Conservation (phyloP, 2,329 filamentous ascomycete genomes). For the Colletotrichum incanum region DNA sequence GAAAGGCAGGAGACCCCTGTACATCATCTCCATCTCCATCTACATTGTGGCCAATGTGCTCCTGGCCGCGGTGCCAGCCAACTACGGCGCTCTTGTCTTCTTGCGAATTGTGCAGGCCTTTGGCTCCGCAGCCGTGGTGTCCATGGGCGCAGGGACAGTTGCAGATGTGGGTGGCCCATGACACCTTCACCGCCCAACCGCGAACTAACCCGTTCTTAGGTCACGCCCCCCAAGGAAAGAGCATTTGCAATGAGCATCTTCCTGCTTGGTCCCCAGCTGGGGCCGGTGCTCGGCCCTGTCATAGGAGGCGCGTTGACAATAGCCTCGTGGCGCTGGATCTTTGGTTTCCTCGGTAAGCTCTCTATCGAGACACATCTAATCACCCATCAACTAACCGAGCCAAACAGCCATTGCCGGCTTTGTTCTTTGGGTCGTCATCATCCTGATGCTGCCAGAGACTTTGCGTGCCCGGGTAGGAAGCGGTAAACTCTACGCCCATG, state of each 20-base stretch:
- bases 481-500: conserved; percentile 49
- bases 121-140: conserved; percentile 59
- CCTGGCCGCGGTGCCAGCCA: conserved; percentile 56
- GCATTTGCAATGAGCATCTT: conserved; percentile 59
- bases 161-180: conserved; percentile 51
- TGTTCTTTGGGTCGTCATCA: conserved; percentile 49
- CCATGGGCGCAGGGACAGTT: conserved; percentile 60
- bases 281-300: conserved; percentile 60
- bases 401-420: conserved; percentile 50
- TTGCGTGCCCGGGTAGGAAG: conserved; percentile 61
- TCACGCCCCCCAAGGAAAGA: conserved; percentile 51
- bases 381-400: conserved; percentile 24
- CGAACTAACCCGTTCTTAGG: conserved; percentile 48
- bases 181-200: neutral
- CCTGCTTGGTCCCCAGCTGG: conserved; percentile 60
- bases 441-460: conserved; percentile 62
- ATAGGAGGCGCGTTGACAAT: conserved; percentile 58
- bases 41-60: conserved; percentile 58
- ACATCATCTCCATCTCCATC: conserved; percentile 57
- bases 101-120: conserved; percentile 60
- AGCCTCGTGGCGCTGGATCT: conserved; percentile 60
- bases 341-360: conserved; percentile 54
- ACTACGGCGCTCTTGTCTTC: conserved; percentile 56
- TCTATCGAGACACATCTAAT: neutral
- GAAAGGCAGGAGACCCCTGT: conserved; percentile 57